Evolutionary conservation across 2,329 filamentous ascomycete species (phyloP), one percentile per base, ranked within the genome.

Genomic region (Colletotrichum theobromicola): DNA sequence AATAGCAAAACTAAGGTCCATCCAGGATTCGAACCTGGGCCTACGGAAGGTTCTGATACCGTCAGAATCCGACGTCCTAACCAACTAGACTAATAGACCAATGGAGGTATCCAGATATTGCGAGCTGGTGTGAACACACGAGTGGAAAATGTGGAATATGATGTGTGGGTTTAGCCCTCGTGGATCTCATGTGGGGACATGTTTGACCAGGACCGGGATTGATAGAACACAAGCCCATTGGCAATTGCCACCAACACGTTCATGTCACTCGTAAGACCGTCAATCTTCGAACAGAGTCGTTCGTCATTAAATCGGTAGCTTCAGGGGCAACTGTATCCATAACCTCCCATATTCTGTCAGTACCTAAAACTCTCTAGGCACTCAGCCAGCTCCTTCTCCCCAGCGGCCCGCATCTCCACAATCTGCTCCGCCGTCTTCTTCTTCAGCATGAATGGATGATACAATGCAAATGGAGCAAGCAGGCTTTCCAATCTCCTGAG

Each of bases 1-100:
- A 26, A 60, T n/a, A 10, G 35, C 66, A 72, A 72, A 55, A 30
- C 7, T 2, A 8, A 74, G 68, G 42, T 72, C 72, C 55, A 86
- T 82, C 68, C 68, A 72, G 67, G 71, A 66, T 71, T 71, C 67
- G 67, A 74, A 74, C 71, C 67, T 74, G 68, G 72, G 72, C 68
- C 12, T 67, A 74, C 67, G 60, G 62, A 74, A 72, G 1, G 26
- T 21, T 26, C 57, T 30, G 42, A 6, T 12, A 13, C n/a, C 2
- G n/a, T 74, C 72, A 67, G 72, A 67, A 63, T 72, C 72, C 68
- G 68, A 74, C 68, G 72, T 74, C 62, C 68, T 74, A 57, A 67
- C 62, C 72, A 67, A 72, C 68, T 72, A 72, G 68, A 67, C 62
- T 72, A 74, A 72, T 67, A 67, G 68, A 72, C 62, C 72, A 7